Base-by-base conservation (phyloP, 2,329 filamentous ascomycete species). In the Botrytis hyacinthi region DNA sequence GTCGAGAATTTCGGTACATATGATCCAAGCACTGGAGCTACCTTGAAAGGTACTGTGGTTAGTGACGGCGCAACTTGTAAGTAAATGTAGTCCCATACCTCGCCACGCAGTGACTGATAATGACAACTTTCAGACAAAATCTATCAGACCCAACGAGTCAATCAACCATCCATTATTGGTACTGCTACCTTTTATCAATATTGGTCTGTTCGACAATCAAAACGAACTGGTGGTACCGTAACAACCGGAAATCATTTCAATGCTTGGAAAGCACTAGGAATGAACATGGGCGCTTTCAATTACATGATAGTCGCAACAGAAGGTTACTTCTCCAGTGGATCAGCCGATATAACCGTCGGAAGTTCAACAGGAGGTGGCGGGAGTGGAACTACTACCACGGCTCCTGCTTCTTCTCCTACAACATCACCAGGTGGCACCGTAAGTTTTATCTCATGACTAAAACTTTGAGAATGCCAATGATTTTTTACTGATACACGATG, bases 1-100 rank as follows among this genome's bases (percentile, higher is more conserved):
- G 83, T 89, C 75, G 87, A 90, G 74, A 80, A 83, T 37, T 86
- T 85, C 77, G 86, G 85, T 71, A 84, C 83, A 60, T 85, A 88
- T 78, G 83, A 87, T 62, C 86, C 86, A 2, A 83, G 83, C 73
- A 83, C 84, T 77, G 85, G 82, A 20, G 83, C 83, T 74, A 84
- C 83, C 1, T 81, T 82, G 74, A 86, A 85, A 78, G 88, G 87
- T 42, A 84, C 84, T 72, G 84, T 89, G 76, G 84, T 82, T 37
- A 82, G 81, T 42, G 87, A 88, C 57, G 87, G 87, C 65, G 83
- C 84, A n/a, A 85, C 83, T 4, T 90, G 89, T 72, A 67, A 67
- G 70, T 67, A 14, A 48, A 48, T 10, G 1, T 22, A 18, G 18
- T 35, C 32, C 1, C 6, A 20, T 22, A n/a, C n/a, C 14, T 8